These are phyloP conservation scores for Backusella parvicylindrica DNA, from an alignment of 192 early-diverging fungal genomes.

Conservation along the genomic window DNA sequence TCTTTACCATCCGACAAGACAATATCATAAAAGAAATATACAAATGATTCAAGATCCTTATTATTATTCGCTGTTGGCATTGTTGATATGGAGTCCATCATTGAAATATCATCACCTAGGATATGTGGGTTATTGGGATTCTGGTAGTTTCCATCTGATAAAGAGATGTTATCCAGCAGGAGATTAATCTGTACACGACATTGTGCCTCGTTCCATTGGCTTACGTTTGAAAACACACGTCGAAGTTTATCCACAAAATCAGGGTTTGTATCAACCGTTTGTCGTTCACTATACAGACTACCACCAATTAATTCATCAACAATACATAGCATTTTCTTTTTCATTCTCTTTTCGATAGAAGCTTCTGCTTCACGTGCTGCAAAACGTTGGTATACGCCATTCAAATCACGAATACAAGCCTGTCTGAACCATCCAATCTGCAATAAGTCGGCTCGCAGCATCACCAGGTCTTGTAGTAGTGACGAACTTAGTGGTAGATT, in stretches of 20 bases:
- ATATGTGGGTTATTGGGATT: slow-evolving; percentile 27
- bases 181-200: slow-evolving; percentile 49
- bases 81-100: neutral
- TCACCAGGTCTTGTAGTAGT: slow-evolving; percentile 26
- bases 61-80: slow-evolving; percentile 7
- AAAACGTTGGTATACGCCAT: slow-evolving; percentile 31
- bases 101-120: slow-evolving; percentile 22
- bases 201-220: slow-evolving; percentile 51
- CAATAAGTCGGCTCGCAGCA: slow-evolving; percentile 26
- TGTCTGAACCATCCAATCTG: slow-evolving; percentile 28
- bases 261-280: slow-evolving; percentile 21
- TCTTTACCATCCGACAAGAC: slow-evolving; percentile 18
- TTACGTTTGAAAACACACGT: slow-evolving; percentile 41
- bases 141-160: slow-evolving; percentile 14
- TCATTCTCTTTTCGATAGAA: slow-evolving; percentile 15
- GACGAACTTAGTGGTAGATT: slow-evolving; percentile 28
- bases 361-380: slow-evolving; percentile 19
- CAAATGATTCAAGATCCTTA: slow-evolving; percentile 32
- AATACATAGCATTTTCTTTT: slow-evolving; percentile 37
- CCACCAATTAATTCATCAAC: slow-evolving; percentile 42
- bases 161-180: slow-evolving; percentile 39
- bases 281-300: neutral
- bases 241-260: slow-evolving; percentile 42
- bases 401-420: slow-evolving; percentile 32
- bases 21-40: slow-evolving; percentile 29